These are phyloP conservation scores for Arctium minus DNA, from an alignment of 129 eudicot genomes.

Conservation along the genomic window DNA sequence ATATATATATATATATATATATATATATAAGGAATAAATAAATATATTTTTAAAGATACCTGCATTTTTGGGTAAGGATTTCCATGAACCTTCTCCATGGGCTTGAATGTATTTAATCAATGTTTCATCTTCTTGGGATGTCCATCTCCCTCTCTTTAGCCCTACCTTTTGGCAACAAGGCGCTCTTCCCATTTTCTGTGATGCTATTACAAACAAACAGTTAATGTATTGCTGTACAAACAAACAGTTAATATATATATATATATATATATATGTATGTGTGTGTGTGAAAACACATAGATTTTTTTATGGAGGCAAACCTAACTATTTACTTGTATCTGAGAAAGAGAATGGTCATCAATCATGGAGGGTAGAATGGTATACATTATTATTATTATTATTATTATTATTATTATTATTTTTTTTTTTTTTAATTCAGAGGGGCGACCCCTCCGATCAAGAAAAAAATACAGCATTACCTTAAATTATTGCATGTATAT, in stretches of 20 bases:
- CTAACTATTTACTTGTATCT: background rate
- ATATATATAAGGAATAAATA: background rate
- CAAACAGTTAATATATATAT: background rate
- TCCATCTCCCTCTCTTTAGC: conserved; percentile 75
- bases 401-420: background rate
- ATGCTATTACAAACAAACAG: background rate
- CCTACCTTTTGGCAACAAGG: conserved; percentile 90
- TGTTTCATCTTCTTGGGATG: conserved; percentile 66
- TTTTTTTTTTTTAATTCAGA: background rate
- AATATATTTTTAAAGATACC: conserved; percentile 29
- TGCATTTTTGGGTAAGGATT: conserved; percentile 82
- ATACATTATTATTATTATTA: background rate
- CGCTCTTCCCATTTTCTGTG: conserved; percentile 59
- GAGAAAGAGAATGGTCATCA: background rate
- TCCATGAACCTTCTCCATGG: conserved; percentile 87
- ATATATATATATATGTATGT: background rate
- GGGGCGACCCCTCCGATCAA: too few species aligned
- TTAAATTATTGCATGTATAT: too few species aligned
- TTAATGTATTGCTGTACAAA: background rate
- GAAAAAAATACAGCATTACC: too few species aligned
- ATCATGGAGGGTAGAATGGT: background rate
- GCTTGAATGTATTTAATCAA: conserved; percentile 59
- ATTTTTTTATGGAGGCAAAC: background rate
- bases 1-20: too few species aligned
- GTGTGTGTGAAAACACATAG: background rate